A percentile compares a stretch with the other conserved stretches of the same genome.
These are phyloP conservation scores for Paraconiothyrium sp. DNA, from an alignment of 2,329 filamentous ascomycete genomes.

Conservation along the genomic window DNA sequence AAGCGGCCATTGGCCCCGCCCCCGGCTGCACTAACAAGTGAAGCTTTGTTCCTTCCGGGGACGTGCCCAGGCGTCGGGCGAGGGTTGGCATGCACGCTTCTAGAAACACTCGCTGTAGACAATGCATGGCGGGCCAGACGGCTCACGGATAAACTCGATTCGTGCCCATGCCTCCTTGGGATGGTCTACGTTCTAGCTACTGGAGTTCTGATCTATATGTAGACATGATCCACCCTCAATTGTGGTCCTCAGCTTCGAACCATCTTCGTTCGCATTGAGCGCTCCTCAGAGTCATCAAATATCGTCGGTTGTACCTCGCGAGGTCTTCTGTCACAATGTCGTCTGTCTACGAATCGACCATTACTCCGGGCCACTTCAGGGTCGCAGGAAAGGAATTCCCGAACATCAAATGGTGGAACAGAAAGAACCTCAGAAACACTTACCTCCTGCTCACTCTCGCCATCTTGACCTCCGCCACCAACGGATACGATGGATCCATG, in stretches of 20 bases:
- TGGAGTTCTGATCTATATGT: conserved; percentile 21
- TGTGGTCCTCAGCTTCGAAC: conserved; percentile 19
- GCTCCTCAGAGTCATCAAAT: conserved; percentile 6
- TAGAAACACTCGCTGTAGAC: conserved; percentile 21
- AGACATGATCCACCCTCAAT: conserved; percentile 15
- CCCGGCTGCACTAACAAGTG: conserved; percentile 12
- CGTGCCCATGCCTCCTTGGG: conserved; percentile 8
- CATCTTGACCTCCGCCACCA: conserved; percentile 30
- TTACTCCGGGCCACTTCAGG: conserved; percentile 28
- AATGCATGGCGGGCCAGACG: conserved; percentile 23
- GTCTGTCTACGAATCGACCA: conserved; percentile 18
- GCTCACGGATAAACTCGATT: conserved; percentile 30
- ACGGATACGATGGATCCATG: conserved; percentile 32
- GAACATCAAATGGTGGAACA: conserved; percentile 27
- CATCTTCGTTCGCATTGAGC: conserved; percentile 22
- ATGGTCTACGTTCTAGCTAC: conserved; percentile 18
- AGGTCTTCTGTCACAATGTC: conserved; percentile 13
- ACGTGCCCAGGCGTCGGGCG: conserved; percentile 10
- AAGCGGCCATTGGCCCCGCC: conserved; percentile 18
- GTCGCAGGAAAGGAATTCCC: conserved; percentile 30
- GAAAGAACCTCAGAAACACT: conserved; percentile 24
- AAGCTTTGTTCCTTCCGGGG: conserved; percentile 24
- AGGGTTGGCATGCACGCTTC: conserved; percentile 23
- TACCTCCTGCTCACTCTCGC: conserved; percentile 34
- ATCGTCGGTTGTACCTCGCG: not conserved